phyloP scores from a whole-genome alignment of 176 grass and related monocot species.

The Musa beccarii region DNA sequence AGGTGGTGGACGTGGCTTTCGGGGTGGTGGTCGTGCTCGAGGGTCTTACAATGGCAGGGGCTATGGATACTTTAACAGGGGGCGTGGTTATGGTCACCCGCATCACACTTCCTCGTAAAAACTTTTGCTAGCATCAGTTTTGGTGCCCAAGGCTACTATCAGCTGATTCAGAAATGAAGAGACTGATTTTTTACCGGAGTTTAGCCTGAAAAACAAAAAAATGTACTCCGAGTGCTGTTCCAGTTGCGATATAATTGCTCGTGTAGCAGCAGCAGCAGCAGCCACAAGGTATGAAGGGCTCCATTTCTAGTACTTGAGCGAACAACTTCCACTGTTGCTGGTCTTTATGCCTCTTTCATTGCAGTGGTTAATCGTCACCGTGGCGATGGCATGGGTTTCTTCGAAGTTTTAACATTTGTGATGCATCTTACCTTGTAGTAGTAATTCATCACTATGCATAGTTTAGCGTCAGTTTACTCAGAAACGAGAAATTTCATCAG shows the following conservation, averaged over 20 bases:
- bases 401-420: too few relatives aligned
- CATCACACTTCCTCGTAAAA: conserved; percentile 23
- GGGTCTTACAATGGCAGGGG: conserved; percentile 47
- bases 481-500: too few relatives aligned
- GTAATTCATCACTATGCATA: too few relatives aligned
- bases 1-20: conserved; percentile 44
- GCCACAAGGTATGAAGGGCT: not conserved
- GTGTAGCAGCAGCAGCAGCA: not conserved
- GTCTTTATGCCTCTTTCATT: too few relatives aligned
- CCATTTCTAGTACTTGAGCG: too few relatives aligned
- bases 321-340: too few relatives aligned
- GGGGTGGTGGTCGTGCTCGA: conserved; percentile 42
- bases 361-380: too few relatives aligned
- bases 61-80: conserved; percentile 36
- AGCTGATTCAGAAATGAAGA: not conserved
- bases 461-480: too few relatives aligned
- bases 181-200: not conserved
- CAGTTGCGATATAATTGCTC: not conserved
- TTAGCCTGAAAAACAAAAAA: not conserved
- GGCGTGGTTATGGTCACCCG: conserved; percentile 28
- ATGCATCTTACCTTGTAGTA: too few relatives aligned
- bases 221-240: not conserved
- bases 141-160: not conserved
- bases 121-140: not conserved
- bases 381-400: too few relatives aligned